Base-by-base conservation (phyloP, 768 basidiomycete genomes). In the Rhodosporidiobolus sp. region DNA sequence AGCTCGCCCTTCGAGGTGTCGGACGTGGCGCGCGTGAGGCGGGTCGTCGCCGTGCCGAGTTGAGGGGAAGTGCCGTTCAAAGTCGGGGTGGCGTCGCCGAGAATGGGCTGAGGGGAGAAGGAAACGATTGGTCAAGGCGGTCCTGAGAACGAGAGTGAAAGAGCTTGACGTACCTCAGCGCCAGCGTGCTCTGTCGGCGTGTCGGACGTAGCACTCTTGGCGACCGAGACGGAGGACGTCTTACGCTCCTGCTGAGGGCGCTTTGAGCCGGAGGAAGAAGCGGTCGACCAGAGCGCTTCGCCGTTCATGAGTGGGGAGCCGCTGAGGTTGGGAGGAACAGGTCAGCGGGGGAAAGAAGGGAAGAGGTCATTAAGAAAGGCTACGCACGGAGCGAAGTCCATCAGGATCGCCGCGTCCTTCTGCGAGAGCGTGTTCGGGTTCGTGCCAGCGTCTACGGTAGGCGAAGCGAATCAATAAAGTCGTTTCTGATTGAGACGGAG, bases 401-500 rank as follows among this genome's bases (percentile, higher is more conserved):
- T 84, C 30, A 72, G 67, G 69, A 78, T 70, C 53, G 74, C 71
- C 35, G 80, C 63, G 43, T 74, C 60, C 52, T 84, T 62, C 72
- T 80, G 32, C 80, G 82, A 63, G 9, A 77, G 56, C 19, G 64
- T 61, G 74, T 75, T 80, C 77, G 64, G 84, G 80, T 81, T 52
- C 75, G 59, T 38, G 78, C 80, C 46, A 82, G 81, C 74, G 88
- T 81, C 54, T 77, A 70, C 43, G 28, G 49, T 57, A 24, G 54
- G 28, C 22, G 30, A 56, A 26, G 88, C 86, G 86, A 91, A 20
- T 43, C 38, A n/a, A 9, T 20, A 34, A 12, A 89, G 61, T 84
- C 78, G 12, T 93, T 84, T 17, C 14, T 90, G 90, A 78, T 92
- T 91, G 14, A 90, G 86, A 63, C 85, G n/a, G n/a, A n/a, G n/a